These are phyloP conservation scores for Leccinellum luteum DNA, from an alignment of 768 basidiomycete genomes.

Conservation along the genomic window DNA sequence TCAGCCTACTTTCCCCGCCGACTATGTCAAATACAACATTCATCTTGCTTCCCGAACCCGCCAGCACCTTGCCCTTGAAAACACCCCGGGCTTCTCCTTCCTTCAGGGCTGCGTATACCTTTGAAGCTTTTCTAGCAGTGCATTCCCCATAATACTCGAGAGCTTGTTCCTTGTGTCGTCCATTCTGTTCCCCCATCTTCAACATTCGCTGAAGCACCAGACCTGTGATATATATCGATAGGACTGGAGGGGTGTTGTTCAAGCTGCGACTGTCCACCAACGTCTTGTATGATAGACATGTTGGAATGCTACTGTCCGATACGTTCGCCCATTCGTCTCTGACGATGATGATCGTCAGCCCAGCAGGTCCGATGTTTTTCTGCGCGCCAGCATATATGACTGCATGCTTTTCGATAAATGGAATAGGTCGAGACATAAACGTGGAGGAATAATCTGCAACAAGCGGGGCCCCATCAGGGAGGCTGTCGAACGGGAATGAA, in stretches of 20 bases:
- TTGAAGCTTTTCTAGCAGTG: constrained; percentile 72
- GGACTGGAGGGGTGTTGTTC: constrained; percentile 91
- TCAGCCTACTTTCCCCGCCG: constrained; percentile 71
- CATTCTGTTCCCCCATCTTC: constrained; percentile 25
- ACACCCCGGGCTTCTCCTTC: constrained; percentile 71
- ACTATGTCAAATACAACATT: constrained; percentile 84
- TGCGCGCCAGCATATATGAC: constrained; percentile 96
- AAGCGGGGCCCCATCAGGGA: constrained; percentile 65
- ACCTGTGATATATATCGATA: constrained; percentile 87
- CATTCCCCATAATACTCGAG: constrained; percentile 59
- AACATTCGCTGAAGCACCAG: constrained; percentile 76
- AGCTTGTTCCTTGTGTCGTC: constrained; percentile 48
- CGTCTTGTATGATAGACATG: constrained; percentile 79
- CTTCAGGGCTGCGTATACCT: constrained; percentile 70
- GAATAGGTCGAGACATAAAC: constrained; percentile 94
- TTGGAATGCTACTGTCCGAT: constrained; percentile 76
- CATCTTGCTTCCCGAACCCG: constrained; percentile 89
- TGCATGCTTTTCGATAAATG: constrained; percentile 83
- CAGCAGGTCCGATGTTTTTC: constrained; percentile 96
- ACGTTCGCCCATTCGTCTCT: constrained; percentile 78
- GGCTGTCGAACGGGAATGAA: constrained; percentile 80
- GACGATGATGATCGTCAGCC: constrained; percentile 90
- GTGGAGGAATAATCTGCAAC: constrained; percentile 96
- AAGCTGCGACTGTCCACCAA: constrained; percentile 73
- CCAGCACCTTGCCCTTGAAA: constrained; percentile 67